Base-by-base conservation (phyloP, 345 rosid species). In the Cochlearia excelsa region DNA sequence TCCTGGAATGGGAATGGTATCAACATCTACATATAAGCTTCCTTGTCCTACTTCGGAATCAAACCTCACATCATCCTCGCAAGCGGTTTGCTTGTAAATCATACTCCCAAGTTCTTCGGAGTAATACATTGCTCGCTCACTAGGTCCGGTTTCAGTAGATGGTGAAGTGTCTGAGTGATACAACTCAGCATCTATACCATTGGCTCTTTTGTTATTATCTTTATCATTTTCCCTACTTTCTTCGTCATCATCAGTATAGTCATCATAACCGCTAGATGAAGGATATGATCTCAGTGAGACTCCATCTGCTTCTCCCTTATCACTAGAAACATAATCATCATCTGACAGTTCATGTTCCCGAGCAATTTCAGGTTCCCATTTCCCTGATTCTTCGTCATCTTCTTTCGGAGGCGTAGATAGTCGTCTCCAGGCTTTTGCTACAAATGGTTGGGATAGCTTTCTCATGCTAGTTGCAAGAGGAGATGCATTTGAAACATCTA, bases 1-100 rank as follows among this genome's bases (percentile, higher is more conserved):
- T 46, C 98, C 98, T 8, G 98, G 98, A 49, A 92, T 92, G 33
- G 88, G 95, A 69, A 92, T 92, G 5, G 90, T 87, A 75, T 92
- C 98, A 64, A 92, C 88, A 69, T 86, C 97, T 31, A 78, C 81
- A 65, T 79, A 90, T 39, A 77, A 79, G 75, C 71, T 77, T 61
- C 75, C 80, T 64, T 73, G 66, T 34, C 72, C 80, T 34, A 62
- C 71, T 51, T 75, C 81, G 50, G 82, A 67, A 63, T 74, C 81
- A 69, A 75, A 57, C 54, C 76, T 80, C 65, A 70, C 56, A 27
- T 63, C 70, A 7, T 71, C 60, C 30, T 76, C 63, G 33, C 65
- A 48, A 64, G 73, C 39, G 53, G 52, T 5, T 37, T 37, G 5
- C 40, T 37, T 8, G 7, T 37, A 62, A 47, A 75, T 61, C 55